Evolutionary conservation across 2,329 filamentous ascomycete genomes (phyloP).

Genomic region (Pyrenophora teres): DNA sequence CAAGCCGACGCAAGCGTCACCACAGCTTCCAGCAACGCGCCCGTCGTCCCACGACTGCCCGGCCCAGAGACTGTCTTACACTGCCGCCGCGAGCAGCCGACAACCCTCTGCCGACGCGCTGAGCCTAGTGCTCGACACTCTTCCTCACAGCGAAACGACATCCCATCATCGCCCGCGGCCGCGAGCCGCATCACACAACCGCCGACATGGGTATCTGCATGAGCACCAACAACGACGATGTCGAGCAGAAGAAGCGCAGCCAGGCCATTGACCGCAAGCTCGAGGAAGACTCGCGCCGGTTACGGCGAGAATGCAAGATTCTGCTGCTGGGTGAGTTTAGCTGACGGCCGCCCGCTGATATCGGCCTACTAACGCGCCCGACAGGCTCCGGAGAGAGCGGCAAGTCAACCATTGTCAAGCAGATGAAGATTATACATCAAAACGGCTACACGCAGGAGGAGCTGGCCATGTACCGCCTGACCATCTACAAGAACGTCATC

Average conservation of each 20-base stretch:
- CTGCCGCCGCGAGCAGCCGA: slow-evolving; percentile 11
- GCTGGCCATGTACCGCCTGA: slow-evolving; percentile 89
- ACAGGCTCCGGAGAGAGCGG: slow-evolving; percentile 96
- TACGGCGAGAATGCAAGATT: slow-evolving; percentile 99
- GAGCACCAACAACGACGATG: slow-evolving; percentile 84
- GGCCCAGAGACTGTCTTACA: slow-evolving; percentile 27
- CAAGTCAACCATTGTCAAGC: slow-evolving; percentile 99
- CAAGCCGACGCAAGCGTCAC: slow-evolving; percentile 29
- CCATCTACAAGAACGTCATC: slow-evolving; percentile 96
- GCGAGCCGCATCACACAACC: slow-evolving; percentile 33
- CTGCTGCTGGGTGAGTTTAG: slow-evolving; percentile 77
- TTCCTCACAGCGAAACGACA: slow-evolving; percentile 6
- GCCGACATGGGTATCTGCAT: slow-evolving; percentile 87
- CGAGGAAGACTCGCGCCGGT: slow-evolving; percentile 89
- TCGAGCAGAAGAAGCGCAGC: slow-evolving; percentile 93
- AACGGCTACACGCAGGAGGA: slow-evolving; percentile 97
- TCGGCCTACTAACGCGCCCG: slow-evolving; percentile 33
- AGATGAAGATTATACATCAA: slow-evolving; percentile 99
- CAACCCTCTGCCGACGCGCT: slow-evolving; percentile 36
- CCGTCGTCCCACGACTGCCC: slow-evolving; percentile 27
- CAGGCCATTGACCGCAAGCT: slow-evolving; percentile 92
- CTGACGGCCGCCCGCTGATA: neutral
- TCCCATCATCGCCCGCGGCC: slow-evolving; percentile 34
- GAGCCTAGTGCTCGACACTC: slow-evolving; percentile 29
- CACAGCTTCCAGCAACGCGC: slow-evolving; percentile 20